phyloP scores from a whole-genome alignment of 768 basidiomycete species.

The Leucocoprinus leucothites region DNA sequence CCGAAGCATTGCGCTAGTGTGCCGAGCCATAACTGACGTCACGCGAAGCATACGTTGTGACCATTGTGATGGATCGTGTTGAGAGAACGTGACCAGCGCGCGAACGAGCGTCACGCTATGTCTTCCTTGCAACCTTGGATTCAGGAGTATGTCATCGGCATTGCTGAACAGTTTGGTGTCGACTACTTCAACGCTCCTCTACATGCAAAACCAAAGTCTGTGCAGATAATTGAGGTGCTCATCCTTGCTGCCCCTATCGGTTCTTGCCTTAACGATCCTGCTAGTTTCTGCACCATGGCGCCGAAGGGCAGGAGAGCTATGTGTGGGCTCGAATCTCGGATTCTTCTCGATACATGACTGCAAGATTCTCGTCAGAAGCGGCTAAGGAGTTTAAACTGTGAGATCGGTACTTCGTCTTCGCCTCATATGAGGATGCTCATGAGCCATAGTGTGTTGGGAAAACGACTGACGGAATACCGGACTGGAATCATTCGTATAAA shows the following conservation, averaged over 20 bases:
- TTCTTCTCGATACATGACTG: conserved; percentile 44
- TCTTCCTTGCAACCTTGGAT: conserved; percentile 52
- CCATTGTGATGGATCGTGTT: no score
- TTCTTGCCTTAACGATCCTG: conserved; percentile 3
- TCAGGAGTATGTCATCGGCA: conserved; percentile 41
- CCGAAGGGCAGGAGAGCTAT: conserved; percentile 31
- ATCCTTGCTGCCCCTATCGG: neutral
- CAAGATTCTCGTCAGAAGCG: conserved; percentile 54
- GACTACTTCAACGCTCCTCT: conserved; percentile 33
- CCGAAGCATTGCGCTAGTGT: no score
- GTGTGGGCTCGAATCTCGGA: conserved; percentile 69
- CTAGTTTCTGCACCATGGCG: conserved; percentile 56
- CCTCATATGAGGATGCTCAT: neutral
- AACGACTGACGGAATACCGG: conserved; percentile 41
- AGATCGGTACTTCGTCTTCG: conserved; percentile 16
- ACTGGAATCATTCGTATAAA: conserved; percentile 47
- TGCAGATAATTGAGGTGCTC: conserved; percentile 56
- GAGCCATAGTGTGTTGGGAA: conserved; percentile 18
- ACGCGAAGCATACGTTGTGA: no score
- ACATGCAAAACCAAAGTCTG: conserved; percentile 41
- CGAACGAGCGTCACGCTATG: neutral
- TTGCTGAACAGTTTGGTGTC: conserved; percentile 52
- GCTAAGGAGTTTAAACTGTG: conserved; percentile 39
- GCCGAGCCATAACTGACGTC: conserved; percentile 3
- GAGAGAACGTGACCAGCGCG: neutral